Percentiles rank a stretch among this genome's conserved stretches.
These are phyloP conservation scores for Cladosporium sp. DNA, from an alignment of 2,329 filamentous ascomycete species.

Conservation along the genomic window DNA sequence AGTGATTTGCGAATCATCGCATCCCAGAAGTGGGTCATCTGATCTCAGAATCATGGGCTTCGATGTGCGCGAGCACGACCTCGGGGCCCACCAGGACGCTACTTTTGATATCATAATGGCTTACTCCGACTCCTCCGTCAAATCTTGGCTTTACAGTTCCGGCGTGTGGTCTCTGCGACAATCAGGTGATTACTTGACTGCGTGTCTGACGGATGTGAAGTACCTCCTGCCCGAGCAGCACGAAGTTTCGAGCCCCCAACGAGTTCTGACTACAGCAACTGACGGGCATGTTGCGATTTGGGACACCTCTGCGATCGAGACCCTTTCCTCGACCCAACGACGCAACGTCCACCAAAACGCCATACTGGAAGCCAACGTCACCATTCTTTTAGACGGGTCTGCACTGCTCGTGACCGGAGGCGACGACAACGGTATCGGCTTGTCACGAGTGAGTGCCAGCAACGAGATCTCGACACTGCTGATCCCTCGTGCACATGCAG, in stretches of 20 bases:
- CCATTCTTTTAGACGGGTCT: slow-evolving; percentile 30
- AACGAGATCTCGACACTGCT: slow-evolving; percentile 31
- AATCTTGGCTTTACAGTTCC: slow-evolving; percentile 38
- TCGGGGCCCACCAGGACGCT: neutral
- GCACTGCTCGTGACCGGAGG: slow-evolving; percentile 69
- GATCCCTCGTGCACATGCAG: slow-evolving; percentile 62
- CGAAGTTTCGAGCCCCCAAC: slow-evolving; percentile 20
- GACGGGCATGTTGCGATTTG: slow-evolving; percentile 72
- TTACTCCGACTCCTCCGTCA: slow-evolving; percentile 79
- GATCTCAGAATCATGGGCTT: slow-evolving; percentile 83
- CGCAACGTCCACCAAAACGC: slow-evolving; percentile 71
- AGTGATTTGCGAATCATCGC: slow-evolving; percentile 48
- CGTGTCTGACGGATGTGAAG: slow-evolving; percentile 65
- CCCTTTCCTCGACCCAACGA: slow-evolving; percentile 33
- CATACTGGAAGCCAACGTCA: slow-evolving; percentile 57
- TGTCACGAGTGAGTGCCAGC: slow-evolving; percentile 40
- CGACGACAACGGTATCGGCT: slow-evolving; percentile 77
- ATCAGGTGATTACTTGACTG: slow-evolving; percentile 43
- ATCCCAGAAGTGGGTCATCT: slow-evolving; percentile 47
- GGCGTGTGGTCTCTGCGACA: slow-evolving; percentile 33
- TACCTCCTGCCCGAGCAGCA: neutral
- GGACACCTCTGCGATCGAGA: slow-evolving; percentile 23
- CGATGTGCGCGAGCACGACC: slow-evolving; percentile 46
- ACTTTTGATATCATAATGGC: slow-evolving; percentile 63
- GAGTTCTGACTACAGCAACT: slow-evolving; percentile 67